phyloP scores from a whole-genome alignment of 441 rosid species.

The Geranium incanum region DNA sequence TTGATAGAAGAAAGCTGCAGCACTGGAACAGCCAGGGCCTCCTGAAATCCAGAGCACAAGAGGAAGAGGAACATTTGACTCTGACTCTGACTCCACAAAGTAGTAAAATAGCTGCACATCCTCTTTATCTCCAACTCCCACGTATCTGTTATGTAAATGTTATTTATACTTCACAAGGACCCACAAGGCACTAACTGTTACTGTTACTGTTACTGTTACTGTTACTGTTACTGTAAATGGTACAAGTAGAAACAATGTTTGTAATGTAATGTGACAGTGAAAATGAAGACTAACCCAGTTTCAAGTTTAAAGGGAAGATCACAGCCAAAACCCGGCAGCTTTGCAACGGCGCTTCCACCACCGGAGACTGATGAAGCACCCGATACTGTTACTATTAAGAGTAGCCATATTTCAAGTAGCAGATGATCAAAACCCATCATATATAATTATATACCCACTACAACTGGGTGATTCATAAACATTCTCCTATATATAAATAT shows the following conservation, averaged over 20 bases:
- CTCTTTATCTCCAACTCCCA: constrained; percentile 15
- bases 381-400: not conserved
- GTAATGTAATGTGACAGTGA: not conserved
- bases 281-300: not conserved
- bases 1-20: constrained; percentile 19
- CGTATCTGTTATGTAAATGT: constrained; percentile 9
- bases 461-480: no score
- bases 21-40: constrained; percentile 24
- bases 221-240: no score
- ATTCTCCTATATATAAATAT: no score
- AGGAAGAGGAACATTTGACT: constrained; percentile 10
- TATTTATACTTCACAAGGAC: no score
- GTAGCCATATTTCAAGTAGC: not conserved
- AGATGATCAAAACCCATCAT: not conserved
- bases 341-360: not conserved
- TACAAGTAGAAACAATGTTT: no score
- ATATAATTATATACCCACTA: no score
- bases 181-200: no score
- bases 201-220: no score
- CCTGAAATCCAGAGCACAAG: constrained; percentile 22
- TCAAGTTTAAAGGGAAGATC: not conserved
- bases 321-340: not conserved
- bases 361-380: not conserved
- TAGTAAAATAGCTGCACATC: constrained; percentile 18
- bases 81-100: constrained; percentile 18